Percentiles rank a stretch among this genome's conserved stretches.
These are phyloP conservation scores for Aureobasidium leucospermi DNA, from an alignment of 2,329 filamentous ascomycete species.

Conservation along the genomic window DNA sequence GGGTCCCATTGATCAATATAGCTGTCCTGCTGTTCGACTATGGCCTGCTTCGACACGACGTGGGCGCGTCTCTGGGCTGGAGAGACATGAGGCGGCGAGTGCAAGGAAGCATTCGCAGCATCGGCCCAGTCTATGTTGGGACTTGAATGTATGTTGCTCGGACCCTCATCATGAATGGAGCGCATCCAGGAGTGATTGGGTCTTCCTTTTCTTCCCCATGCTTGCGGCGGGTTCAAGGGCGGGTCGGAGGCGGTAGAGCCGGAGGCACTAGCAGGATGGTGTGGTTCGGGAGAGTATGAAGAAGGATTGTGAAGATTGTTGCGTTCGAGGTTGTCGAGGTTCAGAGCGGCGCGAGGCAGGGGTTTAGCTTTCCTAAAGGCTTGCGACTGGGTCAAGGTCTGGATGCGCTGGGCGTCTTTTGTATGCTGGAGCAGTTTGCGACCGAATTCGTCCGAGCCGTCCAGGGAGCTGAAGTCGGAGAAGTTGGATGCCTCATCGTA, in stretches of 20 bases:
- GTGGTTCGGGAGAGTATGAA: neutral
- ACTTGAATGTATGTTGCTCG: constrained; percentile 19
- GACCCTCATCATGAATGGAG: constrained; percentile 22
- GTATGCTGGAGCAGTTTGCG: constrained; percentile 37
- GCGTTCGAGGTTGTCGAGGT: constrained; percentile 37
- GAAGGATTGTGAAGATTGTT: constrained; percentile 14
- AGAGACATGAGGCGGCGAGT: constrained; percentile 34
- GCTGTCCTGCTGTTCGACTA: constrained; percentile 17
- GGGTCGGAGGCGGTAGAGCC: constrained; percentile 36
- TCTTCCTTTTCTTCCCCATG: constrained; percentile 42
- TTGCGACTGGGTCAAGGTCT: constrained; percentile 18
- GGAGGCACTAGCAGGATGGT: constrained; percentile 17
- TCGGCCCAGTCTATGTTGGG: constrained; percentile 22
- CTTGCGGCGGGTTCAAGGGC: constrained; percentile 36
- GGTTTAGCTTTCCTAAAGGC: constrained; percentile 38
- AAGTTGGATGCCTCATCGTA: constrained; percentile 21
- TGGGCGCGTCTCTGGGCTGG: constrained; percentile 30
- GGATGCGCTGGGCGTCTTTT: constrained; percentile 32
- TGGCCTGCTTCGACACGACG: constrained; percentile 18
- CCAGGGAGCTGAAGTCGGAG: constrained; percentile 32
- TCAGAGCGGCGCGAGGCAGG: constrained; percentile 33
- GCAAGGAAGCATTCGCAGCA: constrained; percentile 31
- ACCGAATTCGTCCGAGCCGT: constrained; percentile 42
- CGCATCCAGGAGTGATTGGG: constrained; percentile 36
- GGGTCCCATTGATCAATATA: constrained; percentile 24